A percentile compares a stretch with the other conserved stretches of the same genome.
Conservation (phyloP, 2,329 filamentous ascomycete genomes). For the Colletotrichum gigasporum region DNA sequence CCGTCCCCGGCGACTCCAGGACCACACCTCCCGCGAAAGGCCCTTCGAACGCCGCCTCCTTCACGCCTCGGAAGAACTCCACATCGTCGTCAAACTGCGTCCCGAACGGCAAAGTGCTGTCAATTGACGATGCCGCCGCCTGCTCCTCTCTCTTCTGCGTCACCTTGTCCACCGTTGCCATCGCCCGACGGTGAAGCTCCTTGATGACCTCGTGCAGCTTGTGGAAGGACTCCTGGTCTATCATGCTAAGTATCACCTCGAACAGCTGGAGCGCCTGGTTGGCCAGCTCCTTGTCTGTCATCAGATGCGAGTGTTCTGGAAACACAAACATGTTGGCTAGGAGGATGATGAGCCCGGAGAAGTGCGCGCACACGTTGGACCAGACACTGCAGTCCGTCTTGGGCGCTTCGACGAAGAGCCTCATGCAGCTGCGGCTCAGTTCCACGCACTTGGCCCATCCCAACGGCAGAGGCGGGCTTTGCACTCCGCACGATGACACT, state of each 20-base stretch:
- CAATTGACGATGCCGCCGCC: neutral
- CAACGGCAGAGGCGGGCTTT: conserved; percentile 36
- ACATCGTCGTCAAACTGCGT: conserved; percentile 22
- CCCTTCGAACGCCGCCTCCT: neutral
- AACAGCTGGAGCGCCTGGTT: conserved; percentile 40
- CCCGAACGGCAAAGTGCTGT: conserved; percentile 9
- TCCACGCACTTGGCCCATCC: conserved; percentile 45
- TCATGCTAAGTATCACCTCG: conserved; percentile 31
- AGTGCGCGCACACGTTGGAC: conserved; percentile 39
- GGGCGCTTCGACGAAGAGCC: conserved; percentile 40
- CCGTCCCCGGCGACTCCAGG: neutral
- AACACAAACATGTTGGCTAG: conserved; percentile 43
- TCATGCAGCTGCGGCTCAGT: conserved; percentile 45
- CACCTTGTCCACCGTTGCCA: conserved; percentile 20
- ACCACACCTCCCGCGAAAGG: neutral
- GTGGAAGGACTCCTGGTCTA: neutral
- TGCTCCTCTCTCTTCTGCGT: conserved; percentile 4
- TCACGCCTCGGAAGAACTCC: conserved; percentile 3
- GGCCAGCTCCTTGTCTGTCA: conserved; percentile 40
- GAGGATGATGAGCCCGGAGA: conserved; percentile 45
- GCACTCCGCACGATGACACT: neutral
- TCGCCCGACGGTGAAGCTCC: conserved; percentile 30
- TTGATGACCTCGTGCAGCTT: conserved; percentile 27
- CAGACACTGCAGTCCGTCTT: conserved; percentile 44
- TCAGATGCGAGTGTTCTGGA: conserved; percentile 37